These are phyloP conservation scores for Penicillium bialowiezense DNA, from an alignment of 495 filamentous ascomycete genomes.

Conservation along the genomic window DNA sequence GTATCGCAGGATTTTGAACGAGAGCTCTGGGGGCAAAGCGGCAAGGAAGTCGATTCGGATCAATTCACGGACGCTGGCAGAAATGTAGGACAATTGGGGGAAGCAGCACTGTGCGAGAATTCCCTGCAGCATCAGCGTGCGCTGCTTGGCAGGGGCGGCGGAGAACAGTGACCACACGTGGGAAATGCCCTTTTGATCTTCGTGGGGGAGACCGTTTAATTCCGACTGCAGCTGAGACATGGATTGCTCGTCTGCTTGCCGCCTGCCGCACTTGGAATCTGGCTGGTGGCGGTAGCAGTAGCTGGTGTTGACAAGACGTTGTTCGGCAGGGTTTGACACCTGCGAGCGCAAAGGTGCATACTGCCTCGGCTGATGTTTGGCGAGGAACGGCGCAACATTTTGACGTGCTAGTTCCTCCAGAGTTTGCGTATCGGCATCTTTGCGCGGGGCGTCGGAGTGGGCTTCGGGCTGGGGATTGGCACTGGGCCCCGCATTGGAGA, in stretches of 20 bases:
- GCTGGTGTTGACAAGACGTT: constrained; percentile 65
- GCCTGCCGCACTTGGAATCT: constrained; percentile 82
- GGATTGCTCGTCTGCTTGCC: constrained; percentile 88
- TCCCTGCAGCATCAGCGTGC: constrained; percentile 91
- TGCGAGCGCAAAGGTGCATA: constrained; percentile 65
- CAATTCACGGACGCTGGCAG: constrained; percentile 79
- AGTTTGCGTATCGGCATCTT: constrained; percentile 24
- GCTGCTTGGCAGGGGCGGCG: constrained; percentile 87
- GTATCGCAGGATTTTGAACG: constrained; percentile 88
- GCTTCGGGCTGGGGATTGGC: constrained; percentile 24
- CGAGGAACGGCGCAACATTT: constrained; percentile 76
- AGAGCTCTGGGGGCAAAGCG: constrained; percentile 83
- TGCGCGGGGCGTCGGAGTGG: constrained; percentile 14
- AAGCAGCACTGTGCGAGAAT: constrained; percentile 96
- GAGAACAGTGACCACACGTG: constrained; percentile 98
- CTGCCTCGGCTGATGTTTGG: constrained; percentile 78
- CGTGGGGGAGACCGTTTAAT: constrained; percentile 73
- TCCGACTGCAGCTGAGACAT: constrained; percentile 94
- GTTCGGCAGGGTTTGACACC: constrained; percentile 24
- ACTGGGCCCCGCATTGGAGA: not conserved
- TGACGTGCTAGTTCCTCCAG: constrained; percentile 48
- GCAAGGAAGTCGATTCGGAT: constrained; percentile 94
- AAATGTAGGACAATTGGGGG: constrained; percentile 90
- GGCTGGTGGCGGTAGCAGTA: constrained; percentile 96
- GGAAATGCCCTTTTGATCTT: constrained; percentile 88